Evolutionary conservation across 1,284 basidiomycete species (phyloP).

Genomic region (Lentinula novae-zelandiae): DNA sequence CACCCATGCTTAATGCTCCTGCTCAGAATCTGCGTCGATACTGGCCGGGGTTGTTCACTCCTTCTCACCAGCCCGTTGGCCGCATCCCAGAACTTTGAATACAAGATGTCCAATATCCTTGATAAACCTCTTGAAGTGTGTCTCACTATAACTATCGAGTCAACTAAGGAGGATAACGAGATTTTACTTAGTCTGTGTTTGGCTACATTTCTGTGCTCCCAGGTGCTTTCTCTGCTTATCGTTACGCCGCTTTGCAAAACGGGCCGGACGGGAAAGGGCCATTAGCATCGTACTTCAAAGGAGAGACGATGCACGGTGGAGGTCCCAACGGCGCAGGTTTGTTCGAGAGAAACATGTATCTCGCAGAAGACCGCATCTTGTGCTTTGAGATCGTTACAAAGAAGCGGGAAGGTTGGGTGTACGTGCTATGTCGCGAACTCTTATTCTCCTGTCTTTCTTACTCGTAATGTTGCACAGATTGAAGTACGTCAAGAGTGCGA

Average conservation of each 20-base stretch:
- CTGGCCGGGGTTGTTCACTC: constrained; percentile 73
- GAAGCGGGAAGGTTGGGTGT: constrained; percentile 79
- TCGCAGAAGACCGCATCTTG: constrained; percentile 91
- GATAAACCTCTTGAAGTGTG: constrained; percentile 86
- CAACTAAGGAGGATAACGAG: background rate
- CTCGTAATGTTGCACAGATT: constrained; percentile 41
- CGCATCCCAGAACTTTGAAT: constrained; percentile 91
- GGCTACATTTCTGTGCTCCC: constrained; percentile 89
- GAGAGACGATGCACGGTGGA: constrained; percentile 81
- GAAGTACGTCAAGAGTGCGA: constrained; percentile 90
- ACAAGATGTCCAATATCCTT: constrained; percentile 91
- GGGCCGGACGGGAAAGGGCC: constrained; percentile 82
- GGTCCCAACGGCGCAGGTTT: constrained; percentile 58
- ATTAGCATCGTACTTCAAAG: constrained; percentile 88
- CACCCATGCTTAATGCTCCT: background rate
- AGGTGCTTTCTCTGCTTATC: constrained; percentile 91
- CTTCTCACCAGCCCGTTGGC: constrained; percentile 85
- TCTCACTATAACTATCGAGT: constrained; percentile 6
- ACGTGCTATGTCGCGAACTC: constrained; percentile 27
- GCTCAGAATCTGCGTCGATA: constrained; percentile 78
- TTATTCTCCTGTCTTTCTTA: constrained; percentile 5
- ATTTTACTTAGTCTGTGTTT: constrained; percentile 60
- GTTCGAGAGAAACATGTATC: constrained; percentile 90
- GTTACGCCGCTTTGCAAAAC: constrained; percentile 82
- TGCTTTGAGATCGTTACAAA: constrained; percentile 99